These are phyloP conservation scores for Podila clonocystis DNA, from an alignment of 192 early-diverging fungal species.

Conservation along the genomic window DNA sequence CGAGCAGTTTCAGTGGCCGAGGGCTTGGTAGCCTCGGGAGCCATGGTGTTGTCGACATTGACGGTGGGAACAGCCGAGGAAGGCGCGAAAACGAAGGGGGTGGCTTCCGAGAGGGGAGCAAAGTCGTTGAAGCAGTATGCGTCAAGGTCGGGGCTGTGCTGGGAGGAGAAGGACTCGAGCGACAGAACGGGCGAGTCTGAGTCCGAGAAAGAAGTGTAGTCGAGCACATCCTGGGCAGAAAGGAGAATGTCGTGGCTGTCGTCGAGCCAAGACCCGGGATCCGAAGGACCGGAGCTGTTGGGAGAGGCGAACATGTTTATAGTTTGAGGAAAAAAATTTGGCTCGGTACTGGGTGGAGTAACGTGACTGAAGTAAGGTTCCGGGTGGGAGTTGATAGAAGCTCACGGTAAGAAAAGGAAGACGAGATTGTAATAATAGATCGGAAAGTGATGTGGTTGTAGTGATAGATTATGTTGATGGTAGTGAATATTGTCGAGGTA, in stretches of 20 bases:
- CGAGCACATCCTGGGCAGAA: conserved; percentile 23
- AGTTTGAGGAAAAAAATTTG: neutral
- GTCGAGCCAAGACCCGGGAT: conserved; percentile 5
- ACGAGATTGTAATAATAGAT: too few species aligned
- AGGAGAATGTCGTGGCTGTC: conserved; percentile 13
- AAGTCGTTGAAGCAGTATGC: conserved; percentile 35
- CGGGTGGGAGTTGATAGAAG: too few species aligned
- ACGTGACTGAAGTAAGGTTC: neutral
- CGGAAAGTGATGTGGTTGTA: neutral
- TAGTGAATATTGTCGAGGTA: neutral
- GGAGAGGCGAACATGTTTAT: conserved; percentile 7
- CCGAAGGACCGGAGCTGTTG: neutral
- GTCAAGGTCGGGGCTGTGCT: conserved; percentile 41
- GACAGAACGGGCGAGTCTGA: conserved; percentile 46
- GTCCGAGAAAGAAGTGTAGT: conserved; percentile 47
- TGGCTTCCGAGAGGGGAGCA: conserved; percentile 1
- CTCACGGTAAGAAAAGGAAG: too few species aligned
- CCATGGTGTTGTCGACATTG: neutral
- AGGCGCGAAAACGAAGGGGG: neutral
- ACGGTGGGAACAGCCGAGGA: conserved; percentile 1
- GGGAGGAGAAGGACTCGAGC: conserved; percentile 38
- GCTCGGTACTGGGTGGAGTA: neutral
- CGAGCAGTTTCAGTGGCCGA: conserved; percentile 15
- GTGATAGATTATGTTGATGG: neutral
- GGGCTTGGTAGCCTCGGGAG: neutral